Evolutionary conservation across 2,329 filamentous ascomycete genomes (phyloP).

Genomic region (Sphaerulina populicola): DNA sequence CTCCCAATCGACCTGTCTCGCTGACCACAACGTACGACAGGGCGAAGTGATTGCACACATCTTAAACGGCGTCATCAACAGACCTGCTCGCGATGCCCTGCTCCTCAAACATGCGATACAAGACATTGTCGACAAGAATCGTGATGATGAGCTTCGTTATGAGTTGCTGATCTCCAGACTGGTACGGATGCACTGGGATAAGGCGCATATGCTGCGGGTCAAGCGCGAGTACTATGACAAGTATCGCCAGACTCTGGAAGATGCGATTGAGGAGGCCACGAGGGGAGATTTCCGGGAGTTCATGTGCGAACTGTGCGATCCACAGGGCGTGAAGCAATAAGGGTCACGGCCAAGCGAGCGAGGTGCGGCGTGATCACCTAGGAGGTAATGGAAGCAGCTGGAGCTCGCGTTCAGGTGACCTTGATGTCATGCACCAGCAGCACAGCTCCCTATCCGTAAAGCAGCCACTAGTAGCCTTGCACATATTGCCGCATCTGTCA

Average conservation of each 20-base stretch:
- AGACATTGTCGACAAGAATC: slow-evolving; percentile 40
- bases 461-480: background rate
- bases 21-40: slow-evolving; percentile 39
- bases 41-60: slow-evolving; percentile 92
- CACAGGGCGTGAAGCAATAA: slow-evolving; percentile 6
- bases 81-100: slow-evolving; percentile 82
- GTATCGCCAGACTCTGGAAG: slow-evolving; percentile 65
- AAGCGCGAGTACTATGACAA: slow-evolving; percentile 72
- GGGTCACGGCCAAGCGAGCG: background rate
- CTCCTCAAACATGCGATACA: slow-evolving; percentile 79
- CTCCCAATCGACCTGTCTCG: background rate
- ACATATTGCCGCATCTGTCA: background rate
- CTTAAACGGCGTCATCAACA: slow-evolving; percentile 93
- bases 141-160: slow-evolving; percentile 52
- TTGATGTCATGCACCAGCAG: background rate
- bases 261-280: slow-evolving; percentile 69
- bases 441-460: background rate
- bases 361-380: too few species aligned
- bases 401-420: background rate
- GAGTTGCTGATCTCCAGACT: slow-evolving; percentile 83
- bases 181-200: slow-evolving; percentile 88
- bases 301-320: slow-evolving; percentile 28
- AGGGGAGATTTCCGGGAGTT: slow-evolving; percentile 53
- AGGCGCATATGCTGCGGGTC: slow-evolving; percentile 66
- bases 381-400: background rate